phyloP scores from a whole-genome alignment of 1,284 basidiomycete genomes.

The Phenoliferia sp. region DNA sequence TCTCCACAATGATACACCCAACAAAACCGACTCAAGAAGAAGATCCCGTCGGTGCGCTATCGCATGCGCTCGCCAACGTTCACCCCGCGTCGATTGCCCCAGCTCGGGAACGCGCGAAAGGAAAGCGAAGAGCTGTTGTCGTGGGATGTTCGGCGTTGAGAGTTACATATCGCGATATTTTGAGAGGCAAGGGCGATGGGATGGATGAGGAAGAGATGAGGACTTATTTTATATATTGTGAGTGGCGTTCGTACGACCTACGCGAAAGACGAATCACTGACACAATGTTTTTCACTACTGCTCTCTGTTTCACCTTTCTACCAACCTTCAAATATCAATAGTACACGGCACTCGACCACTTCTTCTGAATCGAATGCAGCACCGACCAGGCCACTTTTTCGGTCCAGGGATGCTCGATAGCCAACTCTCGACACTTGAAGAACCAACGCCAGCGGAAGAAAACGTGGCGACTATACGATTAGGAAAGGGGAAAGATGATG shows the following conservation, averaged over 20 bases:
- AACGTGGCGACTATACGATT: conserved; percentile 21
- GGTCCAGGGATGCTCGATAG: conserved; percentile 80
- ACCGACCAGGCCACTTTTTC: conserved; percentile 79
- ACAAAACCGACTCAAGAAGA: neutral
- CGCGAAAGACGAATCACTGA: too few relatives aligned
- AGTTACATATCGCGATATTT: conserved; percentile 69
- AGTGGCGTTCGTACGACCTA: neutral
- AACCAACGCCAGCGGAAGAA: conserved; percentile 17
- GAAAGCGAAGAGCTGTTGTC: conserved; percentile 55
- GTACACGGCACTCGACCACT: conserved; percentile 62
- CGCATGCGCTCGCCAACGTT: conserved; percentile 3
- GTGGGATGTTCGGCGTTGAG: conserved; percentile 86
- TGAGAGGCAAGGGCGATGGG: conserved; percentile 55
- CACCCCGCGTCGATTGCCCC: conserved; percentile 17
- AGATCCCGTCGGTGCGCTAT: neutral
- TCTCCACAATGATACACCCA: conserved; percentile 13
- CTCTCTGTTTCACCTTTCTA: neutral
- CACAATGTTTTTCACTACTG: neutral
- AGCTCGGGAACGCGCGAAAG: conserved; percentile 30
- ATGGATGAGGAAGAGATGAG: conserved; percentile 44
- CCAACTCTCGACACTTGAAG: conserved; percentile 72
- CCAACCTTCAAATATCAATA: neutral
- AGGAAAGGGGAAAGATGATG: conserved; percentile 16
- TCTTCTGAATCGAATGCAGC: conserved; percentile 64
- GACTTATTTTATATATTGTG: conserved; percentile 72